A percentile compares a stretch with the other conserved stretches of the same genome.
phyloP scores from a whole-genome alignment of 2,329 filamentous ascomycete species.

The Colletotrichum costaricense region DNA sequence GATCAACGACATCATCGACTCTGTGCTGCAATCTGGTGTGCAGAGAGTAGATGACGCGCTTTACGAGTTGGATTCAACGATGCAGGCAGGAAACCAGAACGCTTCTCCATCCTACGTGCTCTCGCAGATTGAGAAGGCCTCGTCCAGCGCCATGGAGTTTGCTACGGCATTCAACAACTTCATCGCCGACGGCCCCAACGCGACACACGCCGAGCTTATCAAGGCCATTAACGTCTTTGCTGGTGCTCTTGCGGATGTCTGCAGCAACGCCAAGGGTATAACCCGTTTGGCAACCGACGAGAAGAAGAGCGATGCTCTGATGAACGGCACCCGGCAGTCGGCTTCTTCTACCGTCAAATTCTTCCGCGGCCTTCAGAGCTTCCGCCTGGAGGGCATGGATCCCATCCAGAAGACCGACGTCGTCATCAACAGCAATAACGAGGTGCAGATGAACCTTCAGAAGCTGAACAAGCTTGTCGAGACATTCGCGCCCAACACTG shows the following conservation, averaged over 20 bases:
- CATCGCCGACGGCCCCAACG: constrained; percentile 94
- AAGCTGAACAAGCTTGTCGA: constrained; percentile 94
- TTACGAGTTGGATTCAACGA: constrained; percentile 96
- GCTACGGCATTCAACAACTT: constrained; percentile 99
- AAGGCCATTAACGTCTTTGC: constrained; percentile 92
- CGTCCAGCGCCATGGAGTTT: constrained; percentile 94
- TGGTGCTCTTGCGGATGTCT: constrained; percentile 90
- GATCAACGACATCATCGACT: constrained; percentile 98
- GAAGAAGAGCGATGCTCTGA: constrained; percentile 89
- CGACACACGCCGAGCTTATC: constrained; percentile 90
- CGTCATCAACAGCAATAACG: constrained; percentile 96
- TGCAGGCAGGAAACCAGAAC: constrained; percentile 99
- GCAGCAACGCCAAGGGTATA: constrained; percentile 96
- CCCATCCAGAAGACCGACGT: constrained; percentile 94
- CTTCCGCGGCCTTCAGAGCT: constrained; percentile 94
- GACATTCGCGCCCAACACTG: constrained; percentile 87
- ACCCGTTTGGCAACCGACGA: constrained; percentile 94
- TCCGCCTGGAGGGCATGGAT: constrained; percentile 91
- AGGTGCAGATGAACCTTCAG: constrained; percentile 94
- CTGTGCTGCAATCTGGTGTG: constrained; percentile 91
- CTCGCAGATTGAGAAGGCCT: constrained; percentile 97
- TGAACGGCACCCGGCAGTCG: constrained; percentile 84
- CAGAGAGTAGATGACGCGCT: constrained; percentile 95
- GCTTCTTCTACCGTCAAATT: constrained; percentile 91
- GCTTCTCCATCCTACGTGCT: constrained; percentile 94